Percentiles rank a stretch among this genome's conserved stretches.
These are phyloP conservation scores for Dichotomocladium elegans DNA, from an alignment of 371 early-diverging fungal species.

Conservation along the genomic window DNA sequence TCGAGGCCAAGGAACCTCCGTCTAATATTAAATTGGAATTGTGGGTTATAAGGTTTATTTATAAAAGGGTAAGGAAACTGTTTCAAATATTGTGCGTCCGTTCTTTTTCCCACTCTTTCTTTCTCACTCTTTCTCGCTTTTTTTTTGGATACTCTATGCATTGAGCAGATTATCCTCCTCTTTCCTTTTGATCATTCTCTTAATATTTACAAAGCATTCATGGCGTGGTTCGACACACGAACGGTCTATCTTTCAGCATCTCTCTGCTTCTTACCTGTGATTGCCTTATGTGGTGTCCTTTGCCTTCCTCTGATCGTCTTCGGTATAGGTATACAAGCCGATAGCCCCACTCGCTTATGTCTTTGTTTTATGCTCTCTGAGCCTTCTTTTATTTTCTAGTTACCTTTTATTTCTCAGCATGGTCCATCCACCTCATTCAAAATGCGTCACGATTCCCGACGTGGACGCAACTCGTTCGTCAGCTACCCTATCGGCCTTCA, in stretches of 20 bases:
- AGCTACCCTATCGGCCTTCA: background rate
- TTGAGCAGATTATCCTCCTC: background rate
- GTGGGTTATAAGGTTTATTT: too few species aligned
- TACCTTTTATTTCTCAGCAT: background rate
- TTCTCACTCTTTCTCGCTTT: too few species aligned
- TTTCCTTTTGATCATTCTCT: background rate
- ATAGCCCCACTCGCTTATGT: background rate
- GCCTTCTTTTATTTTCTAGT: background rate
- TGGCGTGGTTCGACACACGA: constrained; percentile 17
- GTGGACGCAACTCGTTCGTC: background rate
- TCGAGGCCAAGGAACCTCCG: too few species aligned
- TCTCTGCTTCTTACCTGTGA: constrained; percentile 38
- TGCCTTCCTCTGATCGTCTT: constrained; percentile 35
- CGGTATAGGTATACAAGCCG: constrained; percentile 18
- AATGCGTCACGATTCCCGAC: background rate
- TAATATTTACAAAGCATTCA: background rate
- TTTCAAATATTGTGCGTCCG: too few species aligned
- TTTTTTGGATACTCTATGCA: background rate
- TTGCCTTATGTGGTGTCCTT: constrained; percentile 26
- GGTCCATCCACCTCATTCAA: background rate
- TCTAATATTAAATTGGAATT: too few species aligned
- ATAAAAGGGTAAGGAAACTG: too few species aligned
- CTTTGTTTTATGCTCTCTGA: background rate
- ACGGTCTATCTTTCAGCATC: constrained; percentile 40
- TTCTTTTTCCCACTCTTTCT: background rate